Percentiles rank a stretch among this genome's conserved stretches.
Evolutionary conservation across 148 eudicot species (phyloP).

Genomic region (Persicaria maculosa): DNA sequence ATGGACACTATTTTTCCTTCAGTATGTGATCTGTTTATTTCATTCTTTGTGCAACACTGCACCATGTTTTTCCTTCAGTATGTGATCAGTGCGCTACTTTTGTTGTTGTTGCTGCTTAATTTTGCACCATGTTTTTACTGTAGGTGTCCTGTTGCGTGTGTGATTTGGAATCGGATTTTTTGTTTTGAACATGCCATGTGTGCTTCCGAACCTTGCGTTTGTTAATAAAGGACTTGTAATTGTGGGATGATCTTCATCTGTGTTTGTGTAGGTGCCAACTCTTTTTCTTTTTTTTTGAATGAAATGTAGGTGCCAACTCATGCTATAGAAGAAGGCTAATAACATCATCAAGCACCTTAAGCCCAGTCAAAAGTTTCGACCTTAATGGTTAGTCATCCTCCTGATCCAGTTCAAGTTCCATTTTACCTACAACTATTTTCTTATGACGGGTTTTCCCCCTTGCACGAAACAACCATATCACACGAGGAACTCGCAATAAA

Average conservation of each 20-base stretch:
- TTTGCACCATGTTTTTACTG: no score
- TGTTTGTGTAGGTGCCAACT: slow-evolving; percentile 48
- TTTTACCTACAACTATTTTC: background rate
- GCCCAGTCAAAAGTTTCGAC: slow-evolving; percentile 16
- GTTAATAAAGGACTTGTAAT: background rate
- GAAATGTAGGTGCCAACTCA: slow-evolving; percentile 64
- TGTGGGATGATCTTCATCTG: slow-evolving; percentile 1
- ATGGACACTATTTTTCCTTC: no score
- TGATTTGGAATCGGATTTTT: no score
- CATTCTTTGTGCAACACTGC: background rate
- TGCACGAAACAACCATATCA: no score
- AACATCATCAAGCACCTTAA: slow-evolving; percentile 15
- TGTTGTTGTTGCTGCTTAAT: no score
- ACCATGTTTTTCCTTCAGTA: no score
- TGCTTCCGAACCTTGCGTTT: background rate
- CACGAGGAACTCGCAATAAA: no score
- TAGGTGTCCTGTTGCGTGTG: no score
- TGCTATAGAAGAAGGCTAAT: slow-evolving; percentile 71
- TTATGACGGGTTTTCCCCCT: background rate
- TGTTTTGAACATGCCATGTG: no score
- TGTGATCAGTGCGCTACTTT: no score
- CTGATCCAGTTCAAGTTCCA: background rate
- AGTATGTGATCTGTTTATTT: no score
- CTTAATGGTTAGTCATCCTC: slow-evolving; percentile 28
- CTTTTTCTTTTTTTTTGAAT: no score